A percentile compares a stretch with the other conserved stretches of the same genome.
Conservation (phyloP, 2,329 filamentous ascomycete genomes). For the Ascochyta viciae-villosae region DNA sequence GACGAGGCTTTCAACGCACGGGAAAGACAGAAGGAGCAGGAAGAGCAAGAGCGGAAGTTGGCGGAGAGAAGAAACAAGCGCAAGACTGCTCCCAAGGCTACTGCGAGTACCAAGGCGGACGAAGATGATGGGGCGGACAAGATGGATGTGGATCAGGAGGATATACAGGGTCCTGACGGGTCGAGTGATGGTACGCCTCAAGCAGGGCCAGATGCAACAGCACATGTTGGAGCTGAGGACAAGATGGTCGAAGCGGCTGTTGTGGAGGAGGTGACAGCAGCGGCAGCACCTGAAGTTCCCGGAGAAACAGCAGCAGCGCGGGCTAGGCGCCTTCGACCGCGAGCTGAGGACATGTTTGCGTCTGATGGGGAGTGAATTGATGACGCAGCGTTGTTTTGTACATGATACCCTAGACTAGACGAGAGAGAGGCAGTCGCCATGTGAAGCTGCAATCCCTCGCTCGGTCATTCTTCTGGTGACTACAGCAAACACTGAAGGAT, state of each 20-base stretch:
- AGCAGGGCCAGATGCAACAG: background rate
- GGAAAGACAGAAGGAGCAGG: slow-evolving; percentile 50
- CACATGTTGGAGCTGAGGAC: slow-evolving; percentile 1
- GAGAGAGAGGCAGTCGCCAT: background rate
- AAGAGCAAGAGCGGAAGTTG: slow-evolving; percentile 71
- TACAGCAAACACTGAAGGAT: background rate
- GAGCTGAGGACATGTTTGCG: slow-evolving; percentile 51
- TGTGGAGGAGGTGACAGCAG: background rate
- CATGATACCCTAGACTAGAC: slow-evolving; percentile 23
- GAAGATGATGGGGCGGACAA: slow-evolving; percentile 24
- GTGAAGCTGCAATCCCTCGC: too few species aligned
- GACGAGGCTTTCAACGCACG: slow-evolving; percentile 44
- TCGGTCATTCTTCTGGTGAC: too few species aligned
- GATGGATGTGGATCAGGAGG: slow-evolving; percentile 30
- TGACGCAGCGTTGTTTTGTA: slow-evolving; percentile 5
- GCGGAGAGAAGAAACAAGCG: slow-evolving; percentile 57
- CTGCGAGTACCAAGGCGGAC: slow-evolving; percentile 12
- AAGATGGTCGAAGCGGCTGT: background rate
- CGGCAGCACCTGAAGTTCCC: slow-evolving; percentile 22
- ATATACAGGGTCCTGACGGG: slow-evolving; percentile 7
- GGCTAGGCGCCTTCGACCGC: slow-evolving; percentile 44
- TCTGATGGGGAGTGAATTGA: slow-evolving; percentile 36
- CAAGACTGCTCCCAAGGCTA: slow-evolving; percentile 24
- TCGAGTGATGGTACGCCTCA: slow-evolving; percentile 12
- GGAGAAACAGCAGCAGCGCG: slow-evolving; percentile 47